Conservation (phyloP, 2,329 filamentous ascomycete genomes). For the Albophoma yamanashiensis region DNA sequence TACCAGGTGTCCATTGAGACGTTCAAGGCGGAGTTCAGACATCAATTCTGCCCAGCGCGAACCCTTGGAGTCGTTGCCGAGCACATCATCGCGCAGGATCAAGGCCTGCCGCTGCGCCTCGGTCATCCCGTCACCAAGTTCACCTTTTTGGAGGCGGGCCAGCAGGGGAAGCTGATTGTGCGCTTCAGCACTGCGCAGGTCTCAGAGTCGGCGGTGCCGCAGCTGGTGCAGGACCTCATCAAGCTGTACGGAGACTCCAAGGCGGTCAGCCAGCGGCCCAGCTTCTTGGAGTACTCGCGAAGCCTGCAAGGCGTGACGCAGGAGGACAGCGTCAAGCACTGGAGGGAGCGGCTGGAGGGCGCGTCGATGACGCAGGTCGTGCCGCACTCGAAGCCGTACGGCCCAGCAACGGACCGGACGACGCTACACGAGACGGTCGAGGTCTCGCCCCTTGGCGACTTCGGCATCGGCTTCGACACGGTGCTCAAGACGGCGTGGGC, state of each 20-base stretch:
- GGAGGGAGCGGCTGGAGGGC: slow-evolving; percentile 31
- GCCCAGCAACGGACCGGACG: slow-evolving; percentile 25
- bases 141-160: slow-evolving; percentile 35
- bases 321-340: slow-evolving; percentile 31
- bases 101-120: slow-evolving; percentile 27
- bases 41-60: slow-evolving; percentile 27
- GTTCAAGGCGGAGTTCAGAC: slow-evolving; percentile 31
- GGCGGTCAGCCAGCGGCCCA: slow-evolving; percentile 23
- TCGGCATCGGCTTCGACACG: slow-evolving; percentile 37
- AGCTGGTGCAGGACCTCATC: slow-evolving; percentile 37
- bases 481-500: slow-evolving; percentile 50
- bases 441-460: slow-evolving; percentile 27
- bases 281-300: slow-evolving; percentile 37
- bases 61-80: slow-evolving; percentile 26
- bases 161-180: slow-evolving; percentile 35
- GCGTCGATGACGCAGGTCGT: slow-evolving; percentile 35
- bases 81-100: slow-evolving; percentile 32
- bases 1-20: slow-evolving; percentile 37
- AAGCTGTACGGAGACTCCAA: slow-evolving; percentile 30
- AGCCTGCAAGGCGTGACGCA: slow-evolving; percentile 24
- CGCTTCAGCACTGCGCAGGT: slow-evolving; percentile 39
- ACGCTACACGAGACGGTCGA: slow-evolving; percentile 28
- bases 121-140: slow-evolving; percentile 36
- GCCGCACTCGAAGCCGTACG: slow-evolving; percentile 28
- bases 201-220: slow-evolving; percentile 32